A percentile compares a stretch with the other conserved stretches of the same genome.
These are phyloP conservation scores for Ceriops decandra DNA, from an alignment of 345 rosid species.

Conservation along the genomic window DNA sequence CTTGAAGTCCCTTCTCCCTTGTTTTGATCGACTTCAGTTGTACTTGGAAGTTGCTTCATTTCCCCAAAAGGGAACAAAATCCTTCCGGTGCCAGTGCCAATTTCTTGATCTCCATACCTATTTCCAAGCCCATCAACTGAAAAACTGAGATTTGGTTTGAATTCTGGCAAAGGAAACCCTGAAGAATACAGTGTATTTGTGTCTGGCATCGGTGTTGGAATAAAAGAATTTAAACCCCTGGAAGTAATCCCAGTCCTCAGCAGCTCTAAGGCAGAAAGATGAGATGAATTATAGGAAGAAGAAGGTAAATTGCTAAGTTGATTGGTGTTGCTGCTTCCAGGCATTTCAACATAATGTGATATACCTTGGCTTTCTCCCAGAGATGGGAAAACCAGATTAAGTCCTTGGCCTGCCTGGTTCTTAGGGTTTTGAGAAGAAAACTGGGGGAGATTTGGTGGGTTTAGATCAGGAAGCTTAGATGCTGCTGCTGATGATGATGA, in stretches of 20 bases:
- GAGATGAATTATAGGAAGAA: constrained; percentile 20
- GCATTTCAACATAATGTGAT: constrained; percentile 24
- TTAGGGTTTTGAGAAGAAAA: constrained; percentile 42
- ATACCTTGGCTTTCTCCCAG: constrained; percentile 33
- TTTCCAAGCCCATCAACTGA: constrained; percentile 41
- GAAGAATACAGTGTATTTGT: constrained; percentile 31
- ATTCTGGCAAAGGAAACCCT: constrained; percentile 42
- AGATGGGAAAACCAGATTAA: constrained; percentile 40
- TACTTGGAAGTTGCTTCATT: constrained; percentile 28
- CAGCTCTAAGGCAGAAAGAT: constrained; percentile 43
- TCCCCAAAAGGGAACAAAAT: constrained; percentile 46
- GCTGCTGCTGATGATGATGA: constrained; percentile 17
- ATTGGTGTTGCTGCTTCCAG: constrained; percentile 16
- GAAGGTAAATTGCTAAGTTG: constrained; percentile 17
- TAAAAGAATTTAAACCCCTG: constrained; percentile 35
- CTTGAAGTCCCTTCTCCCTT: constrained; percentile 34
- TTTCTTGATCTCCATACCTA: constrained; percentile 36
- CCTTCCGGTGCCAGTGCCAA: constrained; percentile 26
- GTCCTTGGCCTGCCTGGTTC: constrained; percentile 39
- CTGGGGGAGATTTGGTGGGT: constrained; percentile 40
- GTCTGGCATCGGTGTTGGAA: constrained; percentile 35
- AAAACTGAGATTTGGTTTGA: constrained; percentile 44
- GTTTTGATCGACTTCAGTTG: constrained; percentile 36
- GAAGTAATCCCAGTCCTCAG: constrained; percentile 40
- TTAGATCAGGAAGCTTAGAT: constrained; percentile 46